These are phyloP conservation scores for Sugiyamaella japonica DNA, from an alignment of 1,139 yeast genomes.

Conservation along the genomic window DNA sequence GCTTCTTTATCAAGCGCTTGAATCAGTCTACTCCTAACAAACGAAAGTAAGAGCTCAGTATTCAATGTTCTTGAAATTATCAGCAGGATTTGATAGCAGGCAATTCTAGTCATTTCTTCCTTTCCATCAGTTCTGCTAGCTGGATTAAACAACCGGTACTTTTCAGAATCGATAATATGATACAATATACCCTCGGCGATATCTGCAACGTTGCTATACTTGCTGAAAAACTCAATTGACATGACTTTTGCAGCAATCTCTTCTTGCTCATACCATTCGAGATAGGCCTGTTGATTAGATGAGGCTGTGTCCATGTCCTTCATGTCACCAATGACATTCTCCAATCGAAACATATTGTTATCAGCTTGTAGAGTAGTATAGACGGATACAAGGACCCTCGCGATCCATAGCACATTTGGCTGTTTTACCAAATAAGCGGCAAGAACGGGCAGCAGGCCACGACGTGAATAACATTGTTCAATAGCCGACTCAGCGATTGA, in stretches of 20 bases:
- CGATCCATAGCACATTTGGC: conserved; percentile 53
- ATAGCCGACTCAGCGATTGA: conserved; percentile 38
- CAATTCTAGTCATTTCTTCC: conserved; percentile 68
- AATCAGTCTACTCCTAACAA: conserved; percentile 34
- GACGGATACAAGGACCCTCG: conserved; percentile 50
- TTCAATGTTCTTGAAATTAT: conserved; percentile 39
- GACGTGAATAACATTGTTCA: conserved; percentile 55
- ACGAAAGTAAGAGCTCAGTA: conserved; percentile 25
- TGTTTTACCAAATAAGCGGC: conserved; percentile 47
- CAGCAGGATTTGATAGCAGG: conserved; percentile 55
- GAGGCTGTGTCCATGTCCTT: conserved; percentile 46
- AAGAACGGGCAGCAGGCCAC: conserved; percentile 65
- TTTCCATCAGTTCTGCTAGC: conserved; percentile 59
- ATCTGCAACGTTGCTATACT: conserved; percentile 40
- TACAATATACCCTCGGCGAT: conserved; percentile 41
- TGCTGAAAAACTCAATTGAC: conserved; percentile 31
- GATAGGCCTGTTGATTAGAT: conserved; percentile 44
- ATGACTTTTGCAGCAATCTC: conserved; percentile 59
- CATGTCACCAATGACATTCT: conserved; percentile 53
- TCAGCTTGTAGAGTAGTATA: conserved; percentile 55
- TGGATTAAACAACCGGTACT: conserved; percentile 50
- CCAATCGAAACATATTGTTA: conserved; percentile 60
- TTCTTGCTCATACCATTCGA: conserved; percentile 54
- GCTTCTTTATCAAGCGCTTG: conserved; percentile 54
- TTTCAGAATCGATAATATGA: conserved; percentile 47